Conservation (phyloP, 2,329 filamentous ascomycete species). For the Fusarium oligoseptatum region DNA sequence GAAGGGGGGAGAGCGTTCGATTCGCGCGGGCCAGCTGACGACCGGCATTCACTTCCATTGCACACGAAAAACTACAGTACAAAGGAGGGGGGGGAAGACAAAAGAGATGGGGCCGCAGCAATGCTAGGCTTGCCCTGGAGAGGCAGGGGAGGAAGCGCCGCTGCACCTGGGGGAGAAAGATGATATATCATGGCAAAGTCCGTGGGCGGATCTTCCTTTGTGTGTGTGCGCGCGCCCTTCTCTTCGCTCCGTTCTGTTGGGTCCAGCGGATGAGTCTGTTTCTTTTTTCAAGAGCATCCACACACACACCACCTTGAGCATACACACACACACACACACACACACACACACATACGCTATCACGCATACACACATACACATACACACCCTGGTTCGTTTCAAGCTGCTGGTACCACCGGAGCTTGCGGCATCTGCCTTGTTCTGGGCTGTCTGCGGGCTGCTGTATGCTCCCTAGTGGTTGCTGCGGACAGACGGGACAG, state of each 20-base stretch:
- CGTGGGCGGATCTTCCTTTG: slow-evolving; percentile 24
- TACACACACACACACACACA: slow-evolving; percentile 21
- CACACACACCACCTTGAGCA: not conserved
- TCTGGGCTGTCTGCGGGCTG: slow-evolving; percentile 13
- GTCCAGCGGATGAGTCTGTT: slow-evolving; percentile 14
- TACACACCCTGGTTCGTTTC: slow-evolving; percentile 17
- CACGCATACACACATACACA: slow-evolving; percentile 19
- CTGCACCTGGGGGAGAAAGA: slow-evolving; percentile 16
- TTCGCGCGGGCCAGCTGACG: slow-evolving; percentile 34
- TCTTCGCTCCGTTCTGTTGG: slow-evolving; percentile 25
- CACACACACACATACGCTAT: slow-evolving; percentile 18
- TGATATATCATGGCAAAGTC: slow-evolving; percentile 42
- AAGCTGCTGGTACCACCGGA: slow-evolving; percentile 20
- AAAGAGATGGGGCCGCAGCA: slow-evolving; percentile 12
- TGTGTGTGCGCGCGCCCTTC: slow-evolving; percentile 32
- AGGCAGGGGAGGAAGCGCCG: slow-evolving; percentile 29
- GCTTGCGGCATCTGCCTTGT: slow-evolving; percentile 23
- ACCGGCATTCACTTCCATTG: slow-evolving; percentile 26
- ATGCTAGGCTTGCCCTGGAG: slow-evolving; percentile 2
- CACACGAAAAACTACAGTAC: not conserved
- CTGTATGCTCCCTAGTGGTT: slow-evolving; percentile 26
- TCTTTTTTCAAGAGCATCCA: slow-evolving; percentile 12
- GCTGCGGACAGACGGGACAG: slow-evolving; percentile 31
- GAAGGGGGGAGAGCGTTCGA: slow-evolving; percentile 7
- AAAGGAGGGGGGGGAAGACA: slow-evolving; percentile 15